Conservation (phyloP, 2,329 filamentous ascomycete genomes). For the Colletotrichum liriopes region DNA sequence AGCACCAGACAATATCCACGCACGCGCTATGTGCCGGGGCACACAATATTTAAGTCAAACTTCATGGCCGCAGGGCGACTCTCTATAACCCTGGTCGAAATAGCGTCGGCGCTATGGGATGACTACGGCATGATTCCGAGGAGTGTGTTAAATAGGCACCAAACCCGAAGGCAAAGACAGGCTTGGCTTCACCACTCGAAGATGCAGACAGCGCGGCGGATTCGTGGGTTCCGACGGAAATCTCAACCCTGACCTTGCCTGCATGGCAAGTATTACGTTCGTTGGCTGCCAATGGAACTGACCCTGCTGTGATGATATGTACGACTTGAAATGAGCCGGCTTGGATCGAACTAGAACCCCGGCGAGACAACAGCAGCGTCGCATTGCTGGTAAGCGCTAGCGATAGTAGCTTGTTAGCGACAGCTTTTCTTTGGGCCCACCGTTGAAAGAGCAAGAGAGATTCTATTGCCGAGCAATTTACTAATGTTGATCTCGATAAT, state of each 20-base stretch:
- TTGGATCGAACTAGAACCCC: neutral
- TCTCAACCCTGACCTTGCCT: constrained; percentile 3
- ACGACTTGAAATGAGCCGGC: neutral
- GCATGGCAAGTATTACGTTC: constrained; percentile 17
- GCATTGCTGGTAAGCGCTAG: constrained; percentile 31
- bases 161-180: neutral
- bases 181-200: neutral
- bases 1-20: neutral
- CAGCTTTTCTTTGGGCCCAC: too few species aligned
- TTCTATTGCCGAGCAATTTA: too few species aligned
- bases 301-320: constrained; percentile 8
- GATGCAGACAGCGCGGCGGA: neutral
- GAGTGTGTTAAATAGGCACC: neutral
- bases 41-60: neutral
- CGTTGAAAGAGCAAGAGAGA: too few species aligned
- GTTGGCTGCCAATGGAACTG: neutral
- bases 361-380: neutral
- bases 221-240: neutral
- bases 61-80: neutral
- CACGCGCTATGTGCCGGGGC: neutral
- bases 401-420: neutral
- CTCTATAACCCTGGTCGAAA: neutral
- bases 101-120: neutral
- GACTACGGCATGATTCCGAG: neutral
- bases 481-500: too few species aligned